Conservation (phyloP, 805 yeast species). For the Novakomyces olei region DNA sequence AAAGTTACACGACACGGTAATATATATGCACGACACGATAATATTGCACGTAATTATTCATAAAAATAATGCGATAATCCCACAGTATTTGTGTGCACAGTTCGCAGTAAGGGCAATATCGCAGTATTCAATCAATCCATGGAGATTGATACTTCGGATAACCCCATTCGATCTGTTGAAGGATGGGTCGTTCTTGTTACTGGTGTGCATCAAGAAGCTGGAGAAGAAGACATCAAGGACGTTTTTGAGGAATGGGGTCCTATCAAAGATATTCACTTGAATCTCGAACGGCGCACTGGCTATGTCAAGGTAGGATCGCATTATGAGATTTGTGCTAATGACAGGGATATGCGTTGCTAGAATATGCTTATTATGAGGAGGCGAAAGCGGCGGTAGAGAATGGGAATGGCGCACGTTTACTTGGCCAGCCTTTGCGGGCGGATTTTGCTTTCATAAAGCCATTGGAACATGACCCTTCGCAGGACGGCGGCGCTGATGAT, state of each 20-base stretch:
- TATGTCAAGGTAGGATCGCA: conserved; percentile 16
- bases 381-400: conserved; percentile 17
- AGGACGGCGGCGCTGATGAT: too few relatives aligned
- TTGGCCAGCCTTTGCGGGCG: conserved; percentile 16
- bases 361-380: conserved; percentile 16
- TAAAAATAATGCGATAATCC: too few relatives aligned
- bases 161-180: conserved; percentile 15
- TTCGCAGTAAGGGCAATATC: too few relatives aligned
- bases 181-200: conserved; percentile 23
- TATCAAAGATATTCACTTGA: conserved; percentile 20
- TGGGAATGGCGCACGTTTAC: conserved; percentile 15
- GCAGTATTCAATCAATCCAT: too few relatives aligned
- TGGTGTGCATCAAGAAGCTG: conserved; percentile 24
- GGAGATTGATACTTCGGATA: too few relatives aligned
- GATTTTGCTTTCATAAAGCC: conserved; percentile 22
- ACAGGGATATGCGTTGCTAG: conserved; percentile 22
- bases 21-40: too few relatives aligned
- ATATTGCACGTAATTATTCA: too few relatives aligned
- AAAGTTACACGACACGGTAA: too few relatives aligned
- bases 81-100: too few relatives aligned
- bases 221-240: conserved; percentile 24
- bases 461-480: conserved; percentile 2
- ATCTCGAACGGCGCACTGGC: conserved; percentile 24
- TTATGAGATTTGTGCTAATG: neutral
- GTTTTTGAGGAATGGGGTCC: conserved; percentile 22